A percentile compares a stretch with the other conserved stretches of the same genome.
phyloP scores from a whole-genome alignment of 169 alveolate species.

The Cryptosporidium xiaoi region DNA sequence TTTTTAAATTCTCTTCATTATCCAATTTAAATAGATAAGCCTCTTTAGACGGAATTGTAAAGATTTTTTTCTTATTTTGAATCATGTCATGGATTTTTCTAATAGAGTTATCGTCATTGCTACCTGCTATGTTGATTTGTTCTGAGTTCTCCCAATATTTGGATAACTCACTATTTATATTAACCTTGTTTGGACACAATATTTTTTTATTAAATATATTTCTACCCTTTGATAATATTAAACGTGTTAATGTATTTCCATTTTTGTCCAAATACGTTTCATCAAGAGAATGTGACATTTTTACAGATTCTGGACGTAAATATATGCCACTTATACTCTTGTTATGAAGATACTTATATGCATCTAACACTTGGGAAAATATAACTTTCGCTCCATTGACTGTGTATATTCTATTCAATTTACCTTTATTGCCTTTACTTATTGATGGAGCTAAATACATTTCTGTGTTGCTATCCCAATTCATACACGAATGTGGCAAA shows the following conservation, averaged over 20 bases:
- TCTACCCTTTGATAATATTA: not conserved
- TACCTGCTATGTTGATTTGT: constrained; percentile 5
- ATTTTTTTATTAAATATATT: not conserved
- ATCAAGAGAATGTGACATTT: constrained; percentile 58
- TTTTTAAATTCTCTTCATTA: not conserved
- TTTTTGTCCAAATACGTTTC: constrained; percentile 45
- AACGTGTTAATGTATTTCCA: constrained; percentile 12
- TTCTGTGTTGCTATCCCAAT: constrained; percentile 28
- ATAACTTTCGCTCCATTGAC: constrained; percentile 37
- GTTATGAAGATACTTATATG: constrained; percentile 17
- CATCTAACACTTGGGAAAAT: constrained; percentile 36
- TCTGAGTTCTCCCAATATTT: constrained; percentile 22
- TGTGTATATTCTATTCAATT: constrained; percentile 31
- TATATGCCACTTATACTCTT: constrained; percentile 39
- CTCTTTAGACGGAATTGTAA: not conserved
- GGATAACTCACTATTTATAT: constrained; percentile 16
- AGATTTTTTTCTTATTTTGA: constrained; percentile 14
- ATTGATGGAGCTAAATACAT: constrained; percentile 36
- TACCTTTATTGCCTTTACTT: not conserved
- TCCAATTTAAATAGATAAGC: constrained; percentile 10
- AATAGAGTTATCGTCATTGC: not conserved
- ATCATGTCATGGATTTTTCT: constrained; percentile 11
- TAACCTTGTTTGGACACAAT: not conserved
- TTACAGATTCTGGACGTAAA: constrained; percentile 56
- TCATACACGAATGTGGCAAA: constrained; percentile 55